Base-by-base conservation (phyloP, 306 rosid species). In the Purshia tridentata region DNA sequence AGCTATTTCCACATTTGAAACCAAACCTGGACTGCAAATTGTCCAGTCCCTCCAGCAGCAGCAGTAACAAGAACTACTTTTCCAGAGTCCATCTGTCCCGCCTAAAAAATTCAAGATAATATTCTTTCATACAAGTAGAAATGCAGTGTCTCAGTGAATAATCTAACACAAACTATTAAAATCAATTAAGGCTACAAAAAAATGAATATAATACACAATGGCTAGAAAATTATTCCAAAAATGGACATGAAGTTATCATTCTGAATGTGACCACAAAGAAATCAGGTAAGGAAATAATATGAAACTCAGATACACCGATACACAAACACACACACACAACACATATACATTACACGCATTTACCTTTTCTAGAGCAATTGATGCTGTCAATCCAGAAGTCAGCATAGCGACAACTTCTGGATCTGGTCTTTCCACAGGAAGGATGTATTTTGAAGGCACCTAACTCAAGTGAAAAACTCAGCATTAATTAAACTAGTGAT, bases 1-100 rank as follows among this genome's bases (percentile, higher is more conserved):
- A 29, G 11, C 37, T 23, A 61, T 61, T 37, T 18, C 71, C 19
- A 8, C 7, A 49, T 23, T 22, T 56, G 45, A 65, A 69, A 65
- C 67, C 29, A 55, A 63, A 94, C 98, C 97, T 91, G 98, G 77
- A 94, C 98, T 54, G 97, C 98, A 58, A 94, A 94, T 87, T 94
- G 98, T 70, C 98, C 98, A 6, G 98, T 94, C 80, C 98, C 98
- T 76, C 98, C 98, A 16, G 98, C 98, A n/a, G 98, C 98, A 79
- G 98, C 98, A 82, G 98, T 94, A 50, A 94, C 97, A 84, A 94
- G 93, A 74, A 94, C 95, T 51, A 72, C 81, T 45, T 94, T 86
- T 80, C 96, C 92, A 81, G 94, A 89, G 86, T 91, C 96, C 91
- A 89, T 88, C 52, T 89, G 86, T 72, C 90, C 97, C 19, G 88